Evolutionary conservation across 371 early-diverging fungal species (phyloP), one percentile per base, ranked within the genome.

Genomic region (Rhizomucor pusillus): DNA sequence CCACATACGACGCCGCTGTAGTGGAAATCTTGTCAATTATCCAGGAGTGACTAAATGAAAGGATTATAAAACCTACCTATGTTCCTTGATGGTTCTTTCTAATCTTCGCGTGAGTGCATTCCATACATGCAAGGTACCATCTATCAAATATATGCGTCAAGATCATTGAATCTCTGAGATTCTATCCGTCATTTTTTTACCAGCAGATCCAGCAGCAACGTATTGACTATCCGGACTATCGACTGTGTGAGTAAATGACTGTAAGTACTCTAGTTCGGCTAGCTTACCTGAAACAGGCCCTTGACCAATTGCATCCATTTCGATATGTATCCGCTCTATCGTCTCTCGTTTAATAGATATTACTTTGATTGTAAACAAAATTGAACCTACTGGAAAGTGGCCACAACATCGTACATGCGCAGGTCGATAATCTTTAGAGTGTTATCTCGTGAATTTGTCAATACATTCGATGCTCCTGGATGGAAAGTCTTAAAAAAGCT

Each of bases 381-480:
- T 29, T 29, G 29, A 29, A 67, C 69, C 62, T 74, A 80, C 82
- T 81, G 75, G 20, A 85, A 85, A 18, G 88, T 84, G 10, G 79
- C 71, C 3, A 90, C 60, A 11, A 87, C 73, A 43, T 89, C 86
- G 58, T 88, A 94, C 46, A 85, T 93, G 20, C 90, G 65, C 13
- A 90, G 62, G 63, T 95, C 95, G 46, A 95, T 67, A 12, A 94
- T 64, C 52, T 91, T 86, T 11, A 98, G 71, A 11, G 92, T 92
- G 65, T 95, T 93, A 66, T 98, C 98, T 47, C 94, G 79, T 22
- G 95, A 94, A 62, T 90, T 94, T 10, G 96, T 93, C 71, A 96
- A 66, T 1, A 98, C 52, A 35, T 77, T 70, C n/a, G 76, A 76
- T 3, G 82, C 77, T 64, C 89, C 94, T 86, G 60, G 1, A 13